A percentile compares a stretch with the other conserved stretches of the same genome.
Conservation (phyloP, 2,329 filamentous ascomycete genomes). For the Colletotrichum eremochloae region DNA sequence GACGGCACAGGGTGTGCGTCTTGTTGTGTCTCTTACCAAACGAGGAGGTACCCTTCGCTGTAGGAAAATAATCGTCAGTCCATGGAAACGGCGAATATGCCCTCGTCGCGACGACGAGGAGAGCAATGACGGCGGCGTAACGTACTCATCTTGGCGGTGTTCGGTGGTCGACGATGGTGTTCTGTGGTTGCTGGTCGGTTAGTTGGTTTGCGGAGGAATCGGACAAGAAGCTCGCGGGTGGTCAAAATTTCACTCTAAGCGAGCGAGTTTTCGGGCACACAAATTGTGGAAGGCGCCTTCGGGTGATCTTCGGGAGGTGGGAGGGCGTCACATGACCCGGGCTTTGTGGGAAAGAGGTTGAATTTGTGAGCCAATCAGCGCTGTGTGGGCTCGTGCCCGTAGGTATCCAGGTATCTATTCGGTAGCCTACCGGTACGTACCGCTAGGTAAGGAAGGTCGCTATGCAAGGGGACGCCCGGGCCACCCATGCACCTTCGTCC, state of each 20-base stretch:
- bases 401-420: too few relatives aligned
- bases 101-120: constrained; percentile 27
- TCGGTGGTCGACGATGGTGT: constrained; percentile 44
- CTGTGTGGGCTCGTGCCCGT: not conserved
- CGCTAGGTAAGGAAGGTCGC: too few relatives aligned
- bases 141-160: constrained; percentile 71
- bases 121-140: constrained; percentile 44
- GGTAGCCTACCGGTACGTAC: too few relatives aligned
- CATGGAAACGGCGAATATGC: constrained; percentile 45
- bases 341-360: not conserved
- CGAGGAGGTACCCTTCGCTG: constrained; percentile 71
- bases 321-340: constrained; percentile 14
- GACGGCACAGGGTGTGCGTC: constrained; percentile 98
- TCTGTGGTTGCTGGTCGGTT: constrained; percentile 41
- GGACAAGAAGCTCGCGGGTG: constrained; percentile 21
- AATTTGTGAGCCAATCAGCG: constrained; percentile 6
- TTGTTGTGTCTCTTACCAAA: constrained; percentile 87
- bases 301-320: constrained; percentile 9
- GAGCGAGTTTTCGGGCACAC: constrained; percentile 33
- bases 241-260: constrained; percentile 36
- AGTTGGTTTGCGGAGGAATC: constrained; percentile 40
- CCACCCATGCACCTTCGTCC: constrained; percentile 3
- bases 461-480: not conserved
- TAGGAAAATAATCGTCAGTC: constrained; percentile 45
- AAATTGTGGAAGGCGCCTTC: constrained; percentile 19